Evolutionary conservation across 164 flowering plant species (phyloP), one percentile per base, ranked within the genome.

Genomic region (Vitis rupestris): DNA sequence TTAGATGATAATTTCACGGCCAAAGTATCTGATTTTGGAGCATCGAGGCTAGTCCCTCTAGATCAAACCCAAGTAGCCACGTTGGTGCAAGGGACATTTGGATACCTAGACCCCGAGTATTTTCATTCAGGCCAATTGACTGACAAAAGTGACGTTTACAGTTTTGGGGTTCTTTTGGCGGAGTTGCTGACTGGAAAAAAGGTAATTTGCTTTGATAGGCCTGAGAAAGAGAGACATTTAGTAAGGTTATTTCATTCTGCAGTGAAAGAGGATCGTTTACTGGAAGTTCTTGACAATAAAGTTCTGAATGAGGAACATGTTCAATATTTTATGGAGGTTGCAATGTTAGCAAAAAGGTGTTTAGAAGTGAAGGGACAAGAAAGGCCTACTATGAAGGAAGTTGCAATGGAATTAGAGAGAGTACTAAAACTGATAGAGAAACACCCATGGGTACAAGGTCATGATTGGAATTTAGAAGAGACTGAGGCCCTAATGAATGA

Each of bases 81-180:
- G 0, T 6, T 80, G 54, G 82, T 84, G 14, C 82, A 82, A 31
- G 87, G 87, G n/a, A 84, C 83, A 1, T 23, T 73, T 0, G 87
- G 85, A 15, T 84, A 84, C 66, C 52, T 84, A 2, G 85, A 84
- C 57, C 87, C 87, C 0, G 83, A 84, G 49, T 84, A 84, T 70
- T 63, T 80, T 1, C 80, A 76, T 11, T 66, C 79, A 6, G 72
- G 82, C 57, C 74, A 75, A 55, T 61, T 83, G 23, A 83, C 84
- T 0, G 84, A 74, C 4, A 84, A 84, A 61, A 79, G 82, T 23
- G 83, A 81, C 65, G 84, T 83, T 19, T 83, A 83, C 16, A 79
- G 84, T 49, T 83, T 83, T 23, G 86, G 84, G 3, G 84, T 81
- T 4, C 82, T 83, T 14, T 70, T 82, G 11, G 77, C 67, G 0